A percentile compares a stretch with the other conserved stretches of the same genome.
phyloP scores from a whole-genome alignment of 257 asterid genomes.

The Misopates orontium region DNA sequence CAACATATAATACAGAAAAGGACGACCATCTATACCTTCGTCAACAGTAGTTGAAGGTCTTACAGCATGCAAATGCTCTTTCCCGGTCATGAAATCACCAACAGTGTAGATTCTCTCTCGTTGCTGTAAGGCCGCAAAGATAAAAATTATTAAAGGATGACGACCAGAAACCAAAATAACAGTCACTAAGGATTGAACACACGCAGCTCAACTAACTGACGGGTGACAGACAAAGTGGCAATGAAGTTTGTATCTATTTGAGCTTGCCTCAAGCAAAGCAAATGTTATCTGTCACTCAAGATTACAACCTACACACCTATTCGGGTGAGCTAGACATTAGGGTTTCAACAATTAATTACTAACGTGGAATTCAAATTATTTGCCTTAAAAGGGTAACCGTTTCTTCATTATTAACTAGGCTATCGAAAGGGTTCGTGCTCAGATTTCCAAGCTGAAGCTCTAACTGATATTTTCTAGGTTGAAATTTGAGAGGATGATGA shows the following conservation, averaged over 20 bases:
- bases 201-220: neutral
- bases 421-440: too few relatives aligned
- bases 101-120: constrained; percentile 63
- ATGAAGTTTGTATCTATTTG: neutral
- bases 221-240: neutral
- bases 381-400: too few relatives aligned
- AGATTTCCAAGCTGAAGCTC: too few relatives aligned
- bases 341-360: neutral
- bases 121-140: constrained; percentile 42
- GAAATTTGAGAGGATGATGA: too few relatives aligned
- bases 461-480: too few relatives aligned
- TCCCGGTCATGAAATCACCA: constrained; percentile 87
- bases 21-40: constrained; percentile 54
- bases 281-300: neutral
- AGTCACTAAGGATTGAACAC: neutral
- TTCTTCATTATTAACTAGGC: too few relatives aligned
- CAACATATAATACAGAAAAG: neutral
- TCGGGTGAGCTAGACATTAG: neutral
- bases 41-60: constrained; percentile 74
- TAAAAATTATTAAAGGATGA: constrained; percentile 23
- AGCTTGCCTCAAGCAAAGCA: neutral
- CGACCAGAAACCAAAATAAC: neutral
- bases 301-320: neutral
- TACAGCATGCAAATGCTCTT: constrained; percentile 65
- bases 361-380: too few relatives aligned